Evolutionary conservation across 306 rosid genomes (phyloP).

Genomic region (Pyrus communis): DNA sequence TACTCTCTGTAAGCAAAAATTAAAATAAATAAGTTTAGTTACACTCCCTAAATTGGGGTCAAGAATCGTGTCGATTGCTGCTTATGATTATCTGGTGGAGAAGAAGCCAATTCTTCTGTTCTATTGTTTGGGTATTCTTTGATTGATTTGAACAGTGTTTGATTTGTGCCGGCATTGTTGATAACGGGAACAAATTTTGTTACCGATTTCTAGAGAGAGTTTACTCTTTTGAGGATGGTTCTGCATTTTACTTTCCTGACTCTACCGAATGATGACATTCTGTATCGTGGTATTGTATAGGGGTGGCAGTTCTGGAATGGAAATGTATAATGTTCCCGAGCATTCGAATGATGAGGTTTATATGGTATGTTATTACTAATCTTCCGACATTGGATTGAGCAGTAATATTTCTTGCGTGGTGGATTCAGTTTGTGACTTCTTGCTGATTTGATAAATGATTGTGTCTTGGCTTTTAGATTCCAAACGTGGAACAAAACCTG

Average conservation of each 20-base stretch:
- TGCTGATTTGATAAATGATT: not conserved
- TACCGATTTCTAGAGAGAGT: not conserved
- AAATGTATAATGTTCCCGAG: conserved; percentile 51
- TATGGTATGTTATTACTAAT: conserved; percentile 32
- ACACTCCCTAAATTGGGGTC: not conserved
- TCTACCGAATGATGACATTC: conserved; percentile 18
- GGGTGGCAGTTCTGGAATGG: conserved; percentile 63
- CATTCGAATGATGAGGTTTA: conserved; percentile 38
- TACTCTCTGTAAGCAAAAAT: not conserved
- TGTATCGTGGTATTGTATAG: conserved; percentile 26
- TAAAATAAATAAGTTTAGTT: not conserved
- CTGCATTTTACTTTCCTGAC: not conserved
- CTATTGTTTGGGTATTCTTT: not conserved
- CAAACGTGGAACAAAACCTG: conserved; percentile 49
- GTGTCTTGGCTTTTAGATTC: conserved; percentile 37
- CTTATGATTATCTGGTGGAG: not conserved
- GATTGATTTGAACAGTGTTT: not conserved
- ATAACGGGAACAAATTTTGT: not conserved
- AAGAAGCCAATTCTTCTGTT: not conserved
- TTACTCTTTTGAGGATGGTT: not conserved
- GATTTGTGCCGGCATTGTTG: not conserved
- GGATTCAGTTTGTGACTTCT: not conserved
- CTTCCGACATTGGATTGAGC: not conserved
- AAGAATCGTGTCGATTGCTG: not conserved
- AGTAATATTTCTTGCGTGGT: not conserved